Evolutionary conservation across 768 basidiomycete genomes (phyloP).

Genomic region (Russula virescens): DNA sequence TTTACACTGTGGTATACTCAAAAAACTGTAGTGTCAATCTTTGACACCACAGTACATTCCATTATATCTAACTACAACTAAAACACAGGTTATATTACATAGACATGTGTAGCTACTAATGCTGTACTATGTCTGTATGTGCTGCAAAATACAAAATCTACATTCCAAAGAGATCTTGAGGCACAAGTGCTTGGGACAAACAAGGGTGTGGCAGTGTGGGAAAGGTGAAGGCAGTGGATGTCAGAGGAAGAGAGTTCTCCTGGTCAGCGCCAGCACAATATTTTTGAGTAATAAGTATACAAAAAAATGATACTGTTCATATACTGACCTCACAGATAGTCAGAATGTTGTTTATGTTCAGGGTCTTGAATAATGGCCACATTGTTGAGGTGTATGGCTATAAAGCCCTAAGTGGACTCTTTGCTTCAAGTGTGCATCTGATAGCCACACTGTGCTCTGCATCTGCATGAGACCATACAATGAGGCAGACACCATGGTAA

Average conservation of each 20-base stretch:
- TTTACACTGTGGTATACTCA: too few relatives aligned
- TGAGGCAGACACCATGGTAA: slow-evolving; percentile 88
- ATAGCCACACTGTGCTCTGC: slow-evolving; percentile 81
- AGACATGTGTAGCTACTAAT: too few relatives aligned
- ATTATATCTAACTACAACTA: too few relatives aligned
- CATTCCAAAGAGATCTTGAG: too few relatives aligned
- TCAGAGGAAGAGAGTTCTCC: slow-evolving; percentile 83
- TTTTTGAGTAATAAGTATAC: slow-evolving; percentile 27
- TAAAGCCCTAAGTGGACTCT: slow-evolving; percentile 70
- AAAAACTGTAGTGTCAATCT: too few relatives aligned
- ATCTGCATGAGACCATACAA: slow-evolving; percentile 97
- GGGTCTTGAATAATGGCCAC: slow-evolving; percentile 92
- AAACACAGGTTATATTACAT: too few relatives aligned
- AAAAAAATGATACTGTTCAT: background rate
- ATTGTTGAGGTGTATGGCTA: slow-evolving; percentile 73
- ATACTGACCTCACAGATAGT: slow-evolving; percentile 77
- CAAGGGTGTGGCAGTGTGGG: too few relatives aligned
- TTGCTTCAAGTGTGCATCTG: slow-evolving; percentile 75
- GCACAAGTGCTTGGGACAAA: too few relatives aligned
- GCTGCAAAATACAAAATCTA: too few relatives aligned
- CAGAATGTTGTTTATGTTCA: slow-evolving; percentile 90
- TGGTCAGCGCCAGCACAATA: slow-evolving; percentile 85
- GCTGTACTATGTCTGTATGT: too few relatives aligned
- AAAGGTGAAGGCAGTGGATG: too few relatives aligned
- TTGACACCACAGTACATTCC: too few relatives aligned